A percentile compares a stretch with the other conserved stretches of the same genome.
Evolutionary conservation across 352 stramenopile genomes (phyloP).

Genomic region (Phytophthora citricola): DNA sequence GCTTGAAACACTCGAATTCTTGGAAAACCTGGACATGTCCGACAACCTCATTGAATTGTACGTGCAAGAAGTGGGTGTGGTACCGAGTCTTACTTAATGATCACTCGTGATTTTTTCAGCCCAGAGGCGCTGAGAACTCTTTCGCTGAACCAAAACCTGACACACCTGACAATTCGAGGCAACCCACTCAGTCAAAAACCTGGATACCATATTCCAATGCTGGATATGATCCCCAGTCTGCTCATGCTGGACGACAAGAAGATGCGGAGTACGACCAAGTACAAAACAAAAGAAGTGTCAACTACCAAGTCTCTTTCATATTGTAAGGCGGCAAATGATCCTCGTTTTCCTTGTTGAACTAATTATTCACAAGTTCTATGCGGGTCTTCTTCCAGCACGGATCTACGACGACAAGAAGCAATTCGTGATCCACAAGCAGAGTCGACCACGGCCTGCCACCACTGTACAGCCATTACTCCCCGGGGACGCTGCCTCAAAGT

Average conservation of each 20-base stretch:
- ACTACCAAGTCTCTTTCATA: conserved; percentile 76
- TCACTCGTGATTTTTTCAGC: conserved; percentile 32
- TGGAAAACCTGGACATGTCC: conserved; percentile 74
- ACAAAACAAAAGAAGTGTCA: conserved; percentile 39
- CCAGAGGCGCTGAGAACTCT: conserved; percentile 65
- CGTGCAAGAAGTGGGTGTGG: conserved; percentile 12
- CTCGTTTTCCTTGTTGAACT: not conserved
- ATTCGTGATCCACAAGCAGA: conserved; percentile 70
- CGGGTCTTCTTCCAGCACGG: conserved; percentile 42
- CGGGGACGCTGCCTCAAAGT: conserved; percentile 50
- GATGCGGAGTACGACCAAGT: conserved; percentile 59
- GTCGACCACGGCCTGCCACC: conserved; percentile 45
- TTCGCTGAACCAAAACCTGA: conserved; percentile 74
- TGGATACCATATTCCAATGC: conserved; percentile 70
- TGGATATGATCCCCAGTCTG: conserved; percentile 79
- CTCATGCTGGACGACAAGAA: conserved; percentile 83
- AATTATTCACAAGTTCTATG: not conserved
- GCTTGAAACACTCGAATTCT: conserved; percentile 63
- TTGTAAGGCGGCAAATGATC: conserved; percentile 41
- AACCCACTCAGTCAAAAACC: conserved; percentile 71
- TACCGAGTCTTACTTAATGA: not conserved
- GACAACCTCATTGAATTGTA: conserved; percentile 85
- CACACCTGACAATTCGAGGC: conserved; percentile 68
- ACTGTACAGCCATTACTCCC: conserved; percentile 44
- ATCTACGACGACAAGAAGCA: conserved; percentile 87